phyloP scores from a whole-genome alignment of 1,284 basidiomycete genomes.

The Apiotrichum sp. region DNA sequence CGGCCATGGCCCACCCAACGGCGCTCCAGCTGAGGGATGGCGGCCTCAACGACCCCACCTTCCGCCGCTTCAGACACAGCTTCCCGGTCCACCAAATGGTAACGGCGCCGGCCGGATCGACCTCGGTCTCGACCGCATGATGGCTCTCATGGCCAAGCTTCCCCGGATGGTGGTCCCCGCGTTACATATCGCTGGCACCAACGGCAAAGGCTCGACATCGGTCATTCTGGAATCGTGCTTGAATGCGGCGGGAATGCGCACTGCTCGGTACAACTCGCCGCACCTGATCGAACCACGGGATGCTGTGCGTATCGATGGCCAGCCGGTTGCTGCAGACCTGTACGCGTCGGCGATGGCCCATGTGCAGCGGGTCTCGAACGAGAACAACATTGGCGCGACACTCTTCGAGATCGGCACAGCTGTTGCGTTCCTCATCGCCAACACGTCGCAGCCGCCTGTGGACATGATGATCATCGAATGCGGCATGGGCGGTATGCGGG shows the following conservation, averaged over 20 bases:
- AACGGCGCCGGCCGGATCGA: constrained; percentile 54
- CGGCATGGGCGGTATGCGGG: constrained; percentile 85
- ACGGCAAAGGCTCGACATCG: constrained; percentile 93
- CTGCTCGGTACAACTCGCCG: constrained; percentile 88
- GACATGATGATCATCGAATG: constrained; percentile 88
- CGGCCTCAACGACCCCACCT: neutral
- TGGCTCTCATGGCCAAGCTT: constrained; percentile 56
- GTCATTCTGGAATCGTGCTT: constrained; percentile 76
- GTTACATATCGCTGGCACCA: constrained; percentile 90
- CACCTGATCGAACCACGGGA: constrained; percentile 78
- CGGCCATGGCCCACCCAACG: neutral
- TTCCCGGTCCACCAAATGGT: no score
- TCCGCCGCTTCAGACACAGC: no score
- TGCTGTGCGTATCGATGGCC: constrained; percentile 64
- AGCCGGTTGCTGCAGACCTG: constrained; percentile 51
- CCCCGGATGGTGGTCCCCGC: constrained; percentile 70
- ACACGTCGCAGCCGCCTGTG: constrained; percentile 52
- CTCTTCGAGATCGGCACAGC: constrained; percentile 81
- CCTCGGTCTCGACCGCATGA: constrained; percentile 68
- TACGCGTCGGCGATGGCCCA: constrained; percentile 54
- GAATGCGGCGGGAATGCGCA: constrained; percentile 53
- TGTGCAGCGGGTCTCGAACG: constrained; percentile 55
- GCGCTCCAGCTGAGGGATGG: neutral
- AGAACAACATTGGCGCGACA: constrained; percentile 53
- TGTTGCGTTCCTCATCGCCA: constrained; percentile 67